A percentile compares a stretch with the other conserved stretches of the same genome.
Conservation (phyloP, 768 basidiomycete genomes). For the Naganishia randhawae region DNA sequence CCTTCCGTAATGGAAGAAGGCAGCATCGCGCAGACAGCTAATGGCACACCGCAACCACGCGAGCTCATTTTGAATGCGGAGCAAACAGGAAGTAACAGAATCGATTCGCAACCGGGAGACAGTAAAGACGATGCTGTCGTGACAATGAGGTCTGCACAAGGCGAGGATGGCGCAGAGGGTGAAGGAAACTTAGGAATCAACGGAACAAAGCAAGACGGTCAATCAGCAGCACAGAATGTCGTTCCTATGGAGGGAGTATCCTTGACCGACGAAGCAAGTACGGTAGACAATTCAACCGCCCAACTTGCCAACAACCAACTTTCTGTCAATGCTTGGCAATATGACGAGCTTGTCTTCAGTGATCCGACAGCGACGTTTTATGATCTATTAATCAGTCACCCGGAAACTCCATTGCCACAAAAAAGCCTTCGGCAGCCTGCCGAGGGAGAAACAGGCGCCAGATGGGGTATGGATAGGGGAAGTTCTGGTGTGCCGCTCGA, state of each 20-base stretch:
- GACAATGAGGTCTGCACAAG: background rate
- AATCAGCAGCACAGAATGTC: background rate
- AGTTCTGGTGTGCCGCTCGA: constrained; percentile 66
- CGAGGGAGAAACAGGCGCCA: constrained; percentile 16
- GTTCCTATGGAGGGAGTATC: constrained; percentile 2
- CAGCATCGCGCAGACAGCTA: background rate
- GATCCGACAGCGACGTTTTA: constrained; percentile 88
- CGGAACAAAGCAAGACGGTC: background rate
- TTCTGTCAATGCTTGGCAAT: constrained; percentile 90
- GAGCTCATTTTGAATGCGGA: background rate
- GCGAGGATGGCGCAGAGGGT: constrained; percentile 9
- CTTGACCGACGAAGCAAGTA: too few relatives aligned
- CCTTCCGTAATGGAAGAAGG: constrained; percentile 52
- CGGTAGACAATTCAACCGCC: background rate
- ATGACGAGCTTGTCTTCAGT: constrained; percentile 94
- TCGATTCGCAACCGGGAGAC: background rate
- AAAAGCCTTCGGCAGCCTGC: constrained; percentile 25
- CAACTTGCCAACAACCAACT: constrained; percentile 27
- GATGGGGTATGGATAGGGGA: constrained; percentile 62
- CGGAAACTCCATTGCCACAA: constrained; percentile 71
- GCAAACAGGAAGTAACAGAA: background rate
- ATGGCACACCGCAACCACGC: background rate
- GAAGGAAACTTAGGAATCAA: background rate
- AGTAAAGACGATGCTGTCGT: constrained; percentile 14
- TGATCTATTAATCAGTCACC: constrained; percentile 70